Conservation (phyloP, 2,329 filamentous ascomycete genomes). For the Neopestalotiopsis sp. region DNA sequence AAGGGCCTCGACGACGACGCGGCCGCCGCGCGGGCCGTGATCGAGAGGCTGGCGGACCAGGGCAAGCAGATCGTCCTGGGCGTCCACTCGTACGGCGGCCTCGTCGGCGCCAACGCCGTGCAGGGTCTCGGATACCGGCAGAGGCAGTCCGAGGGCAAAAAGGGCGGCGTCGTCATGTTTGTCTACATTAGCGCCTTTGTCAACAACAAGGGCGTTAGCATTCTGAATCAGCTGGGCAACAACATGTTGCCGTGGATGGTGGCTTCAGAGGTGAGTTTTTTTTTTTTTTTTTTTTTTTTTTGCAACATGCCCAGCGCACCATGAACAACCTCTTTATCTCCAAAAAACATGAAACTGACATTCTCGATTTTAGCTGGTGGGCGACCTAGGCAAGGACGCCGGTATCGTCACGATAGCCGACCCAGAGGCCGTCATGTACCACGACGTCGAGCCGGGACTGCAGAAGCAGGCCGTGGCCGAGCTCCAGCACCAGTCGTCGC, state of each 20-base stretch:
- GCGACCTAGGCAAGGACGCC: slow-evolving; percentile 11
- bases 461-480: slow-evolving; percentile 20
- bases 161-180: slow-evolving; percentile 37
- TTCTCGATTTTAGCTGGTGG: neutral
- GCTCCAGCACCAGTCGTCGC: slow-evolving; percentile 25
- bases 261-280: neutral
- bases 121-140: slow-evolving; percentile 35
- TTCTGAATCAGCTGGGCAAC: slow-evolving; percentile 28
- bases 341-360: neutral
- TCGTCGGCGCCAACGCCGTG: slow-evolving; percentile 43
- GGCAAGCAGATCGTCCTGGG: slow-evolving; percentile 47
- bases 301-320: neutral
- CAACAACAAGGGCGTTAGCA: slow-evolving; percentile 25
- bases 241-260: slow-evolving; percentile 30
- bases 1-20: slow-evolving; percentile 33
- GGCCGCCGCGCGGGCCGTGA: slow-evolving; percentile 30
- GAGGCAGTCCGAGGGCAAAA: slow-evolving; percentile 32
- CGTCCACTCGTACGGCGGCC: slow-evolving; percentile 49
- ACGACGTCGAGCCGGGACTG: slow-evolving; percentile 24
- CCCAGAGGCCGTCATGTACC: slow-evolving; percentile 25
- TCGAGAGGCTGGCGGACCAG: slow-evolving; percentile 35
- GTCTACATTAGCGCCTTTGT: slow-evolving; percentile 36
- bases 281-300: neutral
- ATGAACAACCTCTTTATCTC: neutral
- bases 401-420: slow-evolving; percentile 21